phyloP scores from a whole-genome alignment of 2,329 filamentous ascomycete species.

The Xylaria sp. region DNA sequence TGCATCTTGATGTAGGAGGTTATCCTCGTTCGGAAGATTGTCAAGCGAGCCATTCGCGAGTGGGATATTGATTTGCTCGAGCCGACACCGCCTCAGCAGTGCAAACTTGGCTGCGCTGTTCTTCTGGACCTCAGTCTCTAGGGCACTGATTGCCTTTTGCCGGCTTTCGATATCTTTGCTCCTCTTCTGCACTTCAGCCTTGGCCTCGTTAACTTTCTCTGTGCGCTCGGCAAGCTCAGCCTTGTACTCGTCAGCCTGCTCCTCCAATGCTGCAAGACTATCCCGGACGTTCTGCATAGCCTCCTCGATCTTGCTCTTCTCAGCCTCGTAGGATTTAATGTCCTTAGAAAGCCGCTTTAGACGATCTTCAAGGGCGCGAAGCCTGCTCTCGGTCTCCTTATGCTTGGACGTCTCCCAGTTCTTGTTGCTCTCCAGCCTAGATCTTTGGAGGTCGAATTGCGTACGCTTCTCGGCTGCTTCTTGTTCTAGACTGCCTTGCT shows the following conservation, averaged over 20 bases:
- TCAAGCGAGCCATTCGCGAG: slow-evolving; percentile 78
- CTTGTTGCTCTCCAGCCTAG: slow-evolving; percentile 66
- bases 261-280: slow-evolving; percentile 75
- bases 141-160: slow-evolving; percentile 71
- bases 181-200: slow-evolving; percentile 78
- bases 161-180: slow-evolving; percentile 78
- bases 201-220: slow-evolving; percentile 76
- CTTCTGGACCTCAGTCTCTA: slow-evolving; percentile 87
- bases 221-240: slow-evolving; percentile 68
- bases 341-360: slow-evolving; percentile 68
- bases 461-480: slow-evolving; percentile 85
- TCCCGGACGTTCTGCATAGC: slow-evolving; percentile 73
- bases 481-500: slow-evolving; percentile 89
- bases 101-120: slow-evolving; percentile 83
- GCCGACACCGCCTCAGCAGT: slow-evolving; percentile 83
- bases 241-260: slow-evolving; percentile 70
- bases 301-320: slow-evolving; percentile 76
- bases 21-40: slow-evolving; percentile 83
- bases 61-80: slow-evolving; percentile 90
- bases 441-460: slow-evolving; percentile 83
- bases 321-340: slow-evolving; percentile 68
- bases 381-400: slow-evolving; percentile 65
- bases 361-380: slow-evolving; percentile 68
- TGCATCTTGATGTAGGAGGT: slow-evolving; percentile 72
- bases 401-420: slow-evolving; percentile 59